A percentile compares a stretch with the other conserved stretches of the same genome.
Evolutionary conservation across 805 yeast genomes (phyloP).

Genomic region (Yamadazyma scolyti): DNA sequence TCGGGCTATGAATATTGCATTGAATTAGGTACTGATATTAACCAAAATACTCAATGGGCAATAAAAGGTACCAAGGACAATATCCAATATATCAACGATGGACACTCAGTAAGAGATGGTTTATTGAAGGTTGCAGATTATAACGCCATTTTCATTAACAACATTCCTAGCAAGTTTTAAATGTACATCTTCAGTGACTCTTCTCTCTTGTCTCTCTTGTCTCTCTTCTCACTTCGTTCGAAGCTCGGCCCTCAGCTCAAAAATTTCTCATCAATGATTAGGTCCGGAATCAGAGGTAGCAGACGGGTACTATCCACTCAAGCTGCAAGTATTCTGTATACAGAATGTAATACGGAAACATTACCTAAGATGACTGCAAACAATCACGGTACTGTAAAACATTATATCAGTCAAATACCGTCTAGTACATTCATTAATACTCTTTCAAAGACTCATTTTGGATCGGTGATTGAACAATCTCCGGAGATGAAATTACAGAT

Average conservation of each 20-base stretch:
- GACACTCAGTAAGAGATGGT: slow-evolving; percentile 41
- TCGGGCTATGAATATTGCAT: slow-evolving; percentile 49
- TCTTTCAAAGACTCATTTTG: slow-evolving; percentile 12
- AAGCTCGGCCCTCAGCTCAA: slow-evolving; percentile 2
- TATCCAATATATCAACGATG: slow-evolving; percentile 40
- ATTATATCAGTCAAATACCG: slow-evolving; percentile 1
- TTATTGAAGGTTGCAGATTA: slow-evolving; percentile 50
- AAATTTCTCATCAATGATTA: slow-evolving; percentile 6
- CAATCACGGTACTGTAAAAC: not conserved
- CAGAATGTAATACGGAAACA: slow-evolving; percentile 1
- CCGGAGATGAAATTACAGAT: slow-evolving; percentile 12
- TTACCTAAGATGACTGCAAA: not conserved
- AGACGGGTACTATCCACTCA: slow-evolving; percentile 4
- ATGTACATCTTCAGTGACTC: not conserved
- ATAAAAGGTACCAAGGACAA: slow-evolving; percentile 60
- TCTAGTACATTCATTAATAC: slow-evolving; percentile 9
- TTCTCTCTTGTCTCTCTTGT: not conserved
- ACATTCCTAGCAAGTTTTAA: slow-evolving; percentile 6
- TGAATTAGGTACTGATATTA: slow-evolving; percentile 46
- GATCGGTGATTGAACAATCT: slow-evolving; percentile 7
- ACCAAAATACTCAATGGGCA: slow-evolving; percentile 52
- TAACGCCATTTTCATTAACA: slow-evolving; percentile 26
- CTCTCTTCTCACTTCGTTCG: no score
- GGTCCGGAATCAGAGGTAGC: slow-evolving; percentile 2
- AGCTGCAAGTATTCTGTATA: not conserved